These are phyloP conservation scores for Durotheca rogersii DNA, from an alignment of 495 filamentous ascomycete species.

Conservation along the genomic window DNA sequence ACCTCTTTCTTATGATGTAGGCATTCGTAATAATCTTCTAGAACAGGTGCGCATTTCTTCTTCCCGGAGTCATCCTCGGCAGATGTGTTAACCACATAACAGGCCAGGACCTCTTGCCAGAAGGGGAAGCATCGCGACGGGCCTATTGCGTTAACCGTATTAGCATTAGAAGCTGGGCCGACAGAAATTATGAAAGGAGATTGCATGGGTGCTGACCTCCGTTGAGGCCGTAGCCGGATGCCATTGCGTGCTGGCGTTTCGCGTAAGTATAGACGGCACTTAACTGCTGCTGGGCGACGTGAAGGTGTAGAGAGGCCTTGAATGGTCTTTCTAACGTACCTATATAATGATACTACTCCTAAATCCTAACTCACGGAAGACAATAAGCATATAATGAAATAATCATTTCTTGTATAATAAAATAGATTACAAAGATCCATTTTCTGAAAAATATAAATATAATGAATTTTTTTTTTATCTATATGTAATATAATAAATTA, in stretches of 20 bases:
- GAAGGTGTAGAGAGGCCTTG: constrained; percentile 1
- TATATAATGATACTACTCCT: too few species aligned
- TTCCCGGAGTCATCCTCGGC: constrained; percentile 74
- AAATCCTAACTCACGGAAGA: too few species aligned
- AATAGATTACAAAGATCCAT: too few species aligned
- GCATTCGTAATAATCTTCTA: constrained; percentile 98
- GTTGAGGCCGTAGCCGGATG: constrained; percentile 77
- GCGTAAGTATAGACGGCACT: constrained; percentile 11
- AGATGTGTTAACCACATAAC: constrained; percentile 81
- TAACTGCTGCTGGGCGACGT: neutral
- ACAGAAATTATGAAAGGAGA: constrained; percentile 13
- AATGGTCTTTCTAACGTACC: constrained; percentile 1
- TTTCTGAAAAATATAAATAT: too few species aligned
- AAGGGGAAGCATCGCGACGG: constrained; percentile 94
- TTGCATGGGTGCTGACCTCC: constrained; percentile 61
- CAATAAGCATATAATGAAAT: too few species aligned
- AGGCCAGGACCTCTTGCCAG: constrained; percentile 92
- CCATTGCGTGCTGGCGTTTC: constrained; percentile 59
- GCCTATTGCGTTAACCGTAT: constrained; percentile 51
- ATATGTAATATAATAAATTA: too few species aligned
- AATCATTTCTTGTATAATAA: too few species aligned
- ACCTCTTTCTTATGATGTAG: constrained; percentile 98
- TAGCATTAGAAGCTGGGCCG: constrained; percentile 10
- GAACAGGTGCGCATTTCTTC: constrained; percentile 82
- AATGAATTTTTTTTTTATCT: too few species aligned